Evolutionary conservation across 768 basidiomycete species (phyloP), one percentile per base, ranked within the genome.

Genomic region (Pulveroboletus frians): DNA sequence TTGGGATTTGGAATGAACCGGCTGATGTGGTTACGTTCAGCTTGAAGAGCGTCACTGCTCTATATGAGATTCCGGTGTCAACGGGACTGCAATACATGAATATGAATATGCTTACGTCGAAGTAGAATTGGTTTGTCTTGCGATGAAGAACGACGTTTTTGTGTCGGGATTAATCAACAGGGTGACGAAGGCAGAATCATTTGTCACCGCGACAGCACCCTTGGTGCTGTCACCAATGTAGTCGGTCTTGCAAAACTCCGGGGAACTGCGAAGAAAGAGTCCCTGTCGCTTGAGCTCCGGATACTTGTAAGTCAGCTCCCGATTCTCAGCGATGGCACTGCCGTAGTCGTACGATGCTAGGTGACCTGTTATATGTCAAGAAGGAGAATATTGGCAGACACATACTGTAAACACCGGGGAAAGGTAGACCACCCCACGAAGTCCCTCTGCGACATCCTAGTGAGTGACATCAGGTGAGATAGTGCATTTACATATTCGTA

Each of bases 361-460:
- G 17, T 7, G 44, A 34, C 4, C 8, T 9, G 37, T 51, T 50
- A 53, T 39, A 15, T 17, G 8, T 43, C 14, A 9, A 31, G 20
- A 44, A 48, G 6, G 21, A 18, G 13, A 42, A 10, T 6, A 42
- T 11, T 32, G 20, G n/a, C 17, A 37, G 21, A 45, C 40, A 61
- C 68, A 64, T 60, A 63, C 74, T 81, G 61, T 84, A 82, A 14
- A 87, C 89, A 9, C 83, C 85, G 13, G 79, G 88, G 71, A 81
- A 87, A 1, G 90, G 85, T 37, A 92, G 71, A 9, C 76, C 85
- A 35, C 87, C 90, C 88, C 88, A 92, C 11, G 85, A 89, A 1
- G 90, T 92, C 20, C 90, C 89, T 8, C 89, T 89, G 50, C 43
- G 42, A 56, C 20, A 18, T 34, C 17, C 17, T 20, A 13, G 9